Evolutionary conservation across 306 rosid genomes (phyloP), one percentile per base, ranked within the genome.

Genomic region (Vigna nakashimae): DNA sequence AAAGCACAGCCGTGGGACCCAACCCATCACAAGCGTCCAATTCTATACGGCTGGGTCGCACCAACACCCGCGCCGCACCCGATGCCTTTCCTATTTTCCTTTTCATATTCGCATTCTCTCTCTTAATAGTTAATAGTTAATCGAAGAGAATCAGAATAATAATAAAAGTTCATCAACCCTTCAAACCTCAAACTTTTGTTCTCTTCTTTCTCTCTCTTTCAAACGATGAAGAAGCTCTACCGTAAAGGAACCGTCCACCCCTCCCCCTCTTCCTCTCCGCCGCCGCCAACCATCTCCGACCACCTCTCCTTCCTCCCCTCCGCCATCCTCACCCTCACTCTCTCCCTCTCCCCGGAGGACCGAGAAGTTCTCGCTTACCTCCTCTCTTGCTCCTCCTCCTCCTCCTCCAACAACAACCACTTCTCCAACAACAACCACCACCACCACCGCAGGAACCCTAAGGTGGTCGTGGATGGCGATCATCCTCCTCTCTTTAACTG

Each of bases 201-300:
- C 60, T 43, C 7, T 43, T 28, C 24, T 22, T n/a, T 43, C 43
- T 24, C 4, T 43, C 10, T 10, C 4, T 5, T 1, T 9, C 12
- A 42, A 78, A 45, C 67, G 55, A 94, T 94, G 98, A 92, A 91
- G 91, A 95, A 95, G 82, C 89, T 92, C 5, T 88, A 85, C 82
- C 86, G 98, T 14, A 91, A 78, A 56, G 92, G 93, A n/a, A 77
- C 92, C 63, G 96, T 92, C 1, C 98, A 94, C 65, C 98, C 97
- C 8, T 90, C 98, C 20, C 92, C 97, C 24, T 93, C 98, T 18
- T 91, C 97, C 30, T 93, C 98, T 9, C 97, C 97, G 11, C 86
- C 98, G 13, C 91, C 97, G 51, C 96, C 98, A 10, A n/a, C 82
- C 16, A 86, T 85, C 4, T 84, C 95, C 15, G 90, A 95, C 78